phyloP scores from a whole-genome alignment of 2,329 filamentous ascomycete species.

The Botrytis medusae region DNA sequence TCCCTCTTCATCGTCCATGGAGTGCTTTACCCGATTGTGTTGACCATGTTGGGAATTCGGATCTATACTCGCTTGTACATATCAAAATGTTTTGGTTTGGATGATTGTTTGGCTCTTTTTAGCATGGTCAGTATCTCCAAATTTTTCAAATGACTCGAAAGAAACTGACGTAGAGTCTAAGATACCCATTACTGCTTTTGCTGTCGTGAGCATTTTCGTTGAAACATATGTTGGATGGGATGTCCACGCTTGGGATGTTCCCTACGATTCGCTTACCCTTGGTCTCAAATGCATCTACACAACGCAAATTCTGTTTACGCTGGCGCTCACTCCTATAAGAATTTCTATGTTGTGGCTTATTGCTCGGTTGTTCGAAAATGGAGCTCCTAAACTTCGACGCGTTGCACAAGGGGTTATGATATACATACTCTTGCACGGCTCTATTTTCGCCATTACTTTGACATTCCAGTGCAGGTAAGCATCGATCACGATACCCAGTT shows the following conservation, averaged over 20 bases:
- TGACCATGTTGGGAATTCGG: neutral
- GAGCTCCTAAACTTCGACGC: neutral
- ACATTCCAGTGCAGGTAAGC: conserved; percentile 5
- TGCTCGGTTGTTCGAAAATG: neutral
- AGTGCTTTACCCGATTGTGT: neutral
- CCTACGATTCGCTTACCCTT: neutral
- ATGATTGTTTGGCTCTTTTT: neutral
- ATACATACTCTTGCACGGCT: neutral
- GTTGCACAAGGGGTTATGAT: neutral
- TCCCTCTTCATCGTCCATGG: neutral
- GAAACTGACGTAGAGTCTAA: neutral
- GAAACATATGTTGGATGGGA: conserved; percentile 2
- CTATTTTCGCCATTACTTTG: neutral
- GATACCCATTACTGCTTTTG: neutral
- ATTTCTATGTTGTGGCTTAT: conserved; percentile 3
- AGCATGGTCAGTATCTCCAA: neutral
- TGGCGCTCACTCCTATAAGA: neutral
- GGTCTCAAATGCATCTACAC: neutral
- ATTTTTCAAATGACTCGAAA: neutral
- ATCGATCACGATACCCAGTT: too few relatives aligned
- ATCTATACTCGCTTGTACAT: conserved; percentile 4
- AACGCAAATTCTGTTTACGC: neutral
- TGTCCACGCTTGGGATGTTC: conserved; percentile 3
- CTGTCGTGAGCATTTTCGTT: neutral
- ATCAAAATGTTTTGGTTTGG: neutral